Evolutionary conservation across 805 yeast species (phyloP).

Genomic region (Wickerhamiella sergipiensis): DNA sequence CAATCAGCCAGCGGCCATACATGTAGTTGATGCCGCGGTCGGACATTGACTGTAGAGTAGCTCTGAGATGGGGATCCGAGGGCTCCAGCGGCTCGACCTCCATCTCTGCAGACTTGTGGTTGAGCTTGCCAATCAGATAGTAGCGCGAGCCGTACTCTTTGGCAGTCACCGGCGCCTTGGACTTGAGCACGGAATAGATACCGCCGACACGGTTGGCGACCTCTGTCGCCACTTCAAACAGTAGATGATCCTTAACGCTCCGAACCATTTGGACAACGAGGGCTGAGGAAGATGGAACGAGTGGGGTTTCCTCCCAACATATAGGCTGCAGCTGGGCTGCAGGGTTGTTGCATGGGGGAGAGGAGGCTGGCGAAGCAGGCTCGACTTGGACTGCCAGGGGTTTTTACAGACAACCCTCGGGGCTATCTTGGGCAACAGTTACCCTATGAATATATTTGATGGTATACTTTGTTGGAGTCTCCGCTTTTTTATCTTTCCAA

Average conservation of each 20-base stretch:
- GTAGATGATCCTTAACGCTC: conserved; percentile 73
- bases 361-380: not conserved
- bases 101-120: conserved; percentile 53
- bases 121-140: conserved; percentile 75
- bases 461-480: not conserved
- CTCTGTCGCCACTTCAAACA: conserved; percentile 92
- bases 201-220: conserved; percentile 98
- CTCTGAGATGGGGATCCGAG: conserved; percentile 35
- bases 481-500: not conserved
- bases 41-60: conserved; percentile 64
- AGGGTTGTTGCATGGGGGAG: not conserved
- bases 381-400: not conserved
- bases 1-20: conserved; percentile 94
- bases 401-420: not conserved
- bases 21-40: conserved; percentile 68
- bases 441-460: not conserved
- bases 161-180: conserved; percentile 92
- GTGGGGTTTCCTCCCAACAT: not conserved
- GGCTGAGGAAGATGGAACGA: not conserved
- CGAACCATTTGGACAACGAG: conserved; percentile 40
- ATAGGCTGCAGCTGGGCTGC: not conserved
- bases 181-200: conserved; percentile 87
- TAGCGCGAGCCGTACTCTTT: conserved; percentile 85
- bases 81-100: conserved; percentile 62
- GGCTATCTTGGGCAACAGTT: not conserved